Evolutionary conservation across 2,329 filamentous ascomycete genomes (phyloP).

Genomic region (Diplodia mutila): DNA sequence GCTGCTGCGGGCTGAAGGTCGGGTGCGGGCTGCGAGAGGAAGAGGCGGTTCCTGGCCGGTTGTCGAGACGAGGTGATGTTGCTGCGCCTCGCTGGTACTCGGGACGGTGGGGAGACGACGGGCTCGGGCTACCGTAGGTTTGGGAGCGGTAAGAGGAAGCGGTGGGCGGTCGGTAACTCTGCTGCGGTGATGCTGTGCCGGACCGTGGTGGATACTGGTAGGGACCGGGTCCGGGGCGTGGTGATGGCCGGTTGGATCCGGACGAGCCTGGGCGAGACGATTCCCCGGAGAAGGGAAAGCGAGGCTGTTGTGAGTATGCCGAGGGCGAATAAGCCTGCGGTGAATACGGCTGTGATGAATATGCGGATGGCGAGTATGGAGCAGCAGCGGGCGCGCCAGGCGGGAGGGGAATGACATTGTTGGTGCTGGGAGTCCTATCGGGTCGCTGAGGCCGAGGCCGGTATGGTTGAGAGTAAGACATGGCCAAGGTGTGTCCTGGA

Average conservation of each 20-base stretch:
- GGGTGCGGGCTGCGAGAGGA: background rate
- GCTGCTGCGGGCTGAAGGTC: background rate
- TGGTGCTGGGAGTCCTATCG: constrained; percentile 19
- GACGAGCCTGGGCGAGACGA: constrained; percentile 6
- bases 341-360: background rate
- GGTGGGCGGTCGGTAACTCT: background rate
- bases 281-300: constrained; percentile 6
- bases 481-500: background rate
- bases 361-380: background rate
- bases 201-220: background rate
- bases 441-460: constrained; percentile 5
- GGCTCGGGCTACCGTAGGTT: background rate
- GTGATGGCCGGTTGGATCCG: background rate
- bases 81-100: background rate
- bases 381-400: constrained; percentile 1
- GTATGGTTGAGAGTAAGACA: constrained; percentile 14
- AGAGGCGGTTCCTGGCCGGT: background rate
- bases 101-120: background rate
- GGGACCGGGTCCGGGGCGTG: background rate
- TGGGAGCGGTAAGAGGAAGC: background rate
- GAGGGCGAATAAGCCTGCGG: no score
- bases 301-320: background rate
- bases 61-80: background rate
- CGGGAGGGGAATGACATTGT: constrained; percentile 11
- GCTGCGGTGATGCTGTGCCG: background rate